A percentile compares a stretch with the other conserved stretches of the same genome.
Conservation (phyloP, 108 stramenopile genomes). For the Mediolabrus comicus region DNA sequence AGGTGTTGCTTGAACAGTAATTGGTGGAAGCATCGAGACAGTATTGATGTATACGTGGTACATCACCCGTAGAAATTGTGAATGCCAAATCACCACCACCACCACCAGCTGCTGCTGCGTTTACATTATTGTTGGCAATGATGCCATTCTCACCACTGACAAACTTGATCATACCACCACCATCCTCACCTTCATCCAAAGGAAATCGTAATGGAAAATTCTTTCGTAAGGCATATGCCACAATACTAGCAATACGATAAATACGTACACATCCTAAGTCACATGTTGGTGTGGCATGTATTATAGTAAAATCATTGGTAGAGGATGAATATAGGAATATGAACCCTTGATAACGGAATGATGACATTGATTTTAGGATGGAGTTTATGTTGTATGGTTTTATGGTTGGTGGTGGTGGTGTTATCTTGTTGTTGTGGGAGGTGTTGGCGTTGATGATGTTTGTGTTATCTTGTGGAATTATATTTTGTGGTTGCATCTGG, state of each 20-base stretch:
- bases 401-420: neutral
- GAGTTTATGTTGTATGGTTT: constrained; percentile 32
- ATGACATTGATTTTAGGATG: neutral
- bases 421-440: neutral
- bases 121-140: neutral
- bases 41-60: constrained; percentile 13
- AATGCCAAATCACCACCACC: constrained; percentile 18
- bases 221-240: constrained; percentile 26
- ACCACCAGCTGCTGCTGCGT: too few species aligned
- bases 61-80: constrained; percentile 28
- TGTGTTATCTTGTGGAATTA: neutral
- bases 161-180: neutral
- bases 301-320: constrained; percentile 23
- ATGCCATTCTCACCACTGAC: too few species aligned
- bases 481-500: too few species aligned
- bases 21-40: constrained; percentile 6
- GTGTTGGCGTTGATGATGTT: neutral
- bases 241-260: constrained; percentile 24
- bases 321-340: constrained; percentile 36
- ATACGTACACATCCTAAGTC: constrained; percentile 33
- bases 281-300: constrained; percentile 24
- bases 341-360: constrained; percentile 37
- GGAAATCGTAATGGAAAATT: constrained; percentile 43
- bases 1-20: constrained; percentile 3
- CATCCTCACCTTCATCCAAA: neutral